Evolutionary conservation across 768 basidiomycete genomes (phyloP), one percentile per base, ranked within the genome.

Genomic region (Sporobolomyces roseus): DNA sequence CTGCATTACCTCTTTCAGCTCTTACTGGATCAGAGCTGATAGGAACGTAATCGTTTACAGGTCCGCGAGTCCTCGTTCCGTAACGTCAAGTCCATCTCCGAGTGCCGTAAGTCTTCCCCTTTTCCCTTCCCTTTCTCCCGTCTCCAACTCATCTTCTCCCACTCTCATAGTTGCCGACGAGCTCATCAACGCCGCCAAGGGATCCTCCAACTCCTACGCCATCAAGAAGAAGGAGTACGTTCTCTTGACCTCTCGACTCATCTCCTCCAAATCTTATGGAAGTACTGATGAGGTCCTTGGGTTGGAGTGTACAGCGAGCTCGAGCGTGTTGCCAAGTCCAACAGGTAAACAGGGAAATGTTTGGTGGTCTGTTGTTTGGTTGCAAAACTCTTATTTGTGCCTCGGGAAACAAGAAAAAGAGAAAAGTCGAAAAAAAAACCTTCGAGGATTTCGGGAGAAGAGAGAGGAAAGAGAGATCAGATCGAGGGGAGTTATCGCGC

Each of bases 61-160:
- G 96, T 94, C 72, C 96, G 96, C 79, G 96, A 99, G 82, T 97
- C 94, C 52, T 93, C 96, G 61, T 99, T 99, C 92, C 91, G 96
- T 82, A 99, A 99, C 83, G 91, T 97, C 77, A 99, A 99, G 82
- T 96, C 93, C 69, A 89, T 99, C 76, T 93, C 96, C 69, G 94
- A 98, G 83, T 97, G 94, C 82, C 68, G 66, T 70, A 35, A 55
- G 71, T 73, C 48, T 38, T 27, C 45, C 23, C 46, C 29, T 23
- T 32, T 21, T 38, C 19, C 43, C 19, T 13, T 3, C 14, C 23
- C 29, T 10, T 33, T 19, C 10, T 5, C 23, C 19, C 30, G 19
- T 3, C 35, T 9, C 9, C 10, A 41, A 41, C 23, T 51, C 29
- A n/a, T 19, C 2, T 35, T 9, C 33, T 14, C 23, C 35, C 23